Evolutionary conservation across 306 rosid genomes (phyloP).

Genomic region (Cicer arietinum): DNA sequence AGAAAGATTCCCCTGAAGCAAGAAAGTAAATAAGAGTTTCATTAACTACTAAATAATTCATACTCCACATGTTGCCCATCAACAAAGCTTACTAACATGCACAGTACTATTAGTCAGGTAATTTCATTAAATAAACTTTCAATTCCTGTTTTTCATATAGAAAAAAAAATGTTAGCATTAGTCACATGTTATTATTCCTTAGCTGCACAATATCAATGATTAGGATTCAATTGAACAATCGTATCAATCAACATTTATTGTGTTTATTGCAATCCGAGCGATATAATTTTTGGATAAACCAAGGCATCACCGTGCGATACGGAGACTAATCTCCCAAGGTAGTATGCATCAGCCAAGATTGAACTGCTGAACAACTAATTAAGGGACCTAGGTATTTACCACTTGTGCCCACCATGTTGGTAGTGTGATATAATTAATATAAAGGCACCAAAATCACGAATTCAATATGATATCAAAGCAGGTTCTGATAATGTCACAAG

Average conservation of each 20-base stretch:
- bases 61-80: not conserved
- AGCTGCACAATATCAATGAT: not conserved
- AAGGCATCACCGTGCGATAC: too few relatives aligned
- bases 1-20: slow-evolving; percentile 82
- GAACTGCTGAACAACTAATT: too few relatives aligned
- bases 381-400: too few relatives aligned
- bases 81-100: not conserved
- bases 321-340: too few relatives aligned
- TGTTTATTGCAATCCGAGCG: too few relatives aligned
- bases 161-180: not conserved
- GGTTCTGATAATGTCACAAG: too few relatives aligned
- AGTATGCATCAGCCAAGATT: too few relatives aligned
- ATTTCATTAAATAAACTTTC: slow-evolving; percentile 12
- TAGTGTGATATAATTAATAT: too few relatives aligned
- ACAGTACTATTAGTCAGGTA: not conserved
- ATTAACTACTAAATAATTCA: slow-evolving; percentile 22
- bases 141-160: not conserved
- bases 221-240: not conserved
- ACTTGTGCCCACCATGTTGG: too few relatives aligned
- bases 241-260: not conserved
- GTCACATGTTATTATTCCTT: not conserved
- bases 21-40: slow-evolving; percentile 36
- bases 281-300: too few relatives aligned
- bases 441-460: too few relatives aligned
- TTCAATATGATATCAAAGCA: too few relatives aligned